phyloP scores from a whole-genome alignment of 2,329 filamentous ascomycete genomes.

The Cladophialophora exuberans region DNA sequence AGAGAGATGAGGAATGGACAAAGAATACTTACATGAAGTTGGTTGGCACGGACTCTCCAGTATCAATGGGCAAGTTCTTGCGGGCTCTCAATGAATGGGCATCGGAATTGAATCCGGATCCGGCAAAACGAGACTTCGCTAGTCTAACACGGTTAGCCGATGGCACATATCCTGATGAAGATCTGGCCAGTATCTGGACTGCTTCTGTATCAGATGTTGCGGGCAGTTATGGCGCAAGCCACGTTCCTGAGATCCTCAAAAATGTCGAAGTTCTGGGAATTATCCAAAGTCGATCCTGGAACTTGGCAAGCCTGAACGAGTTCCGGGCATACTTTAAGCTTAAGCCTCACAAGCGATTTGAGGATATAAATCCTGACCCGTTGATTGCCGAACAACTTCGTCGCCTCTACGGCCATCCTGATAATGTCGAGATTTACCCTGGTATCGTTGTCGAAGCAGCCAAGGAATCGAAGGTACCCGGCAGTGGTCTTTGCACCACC shows the following conservation, averaged over 20 bases:
- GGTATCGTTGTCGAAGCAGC: conserved; percentile 60
- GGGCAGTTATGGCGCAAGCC: conserved; percentile 62
- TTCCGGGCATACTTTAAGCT: conserved; percentile 58
- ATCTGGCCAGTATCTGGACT: conserved; percentile 61
- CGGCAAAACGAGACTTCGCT: conserved; percentile 54
- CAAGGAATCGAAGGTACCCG: conserved; percentile 55
- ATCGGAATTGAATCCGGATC: conserved; percentile 46
- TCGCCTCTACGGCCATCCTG: conserved; percentile 55
- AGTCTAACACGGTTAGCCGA: conserved; percentile 52
- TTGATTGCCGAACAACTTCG: conserved; percentile 49
- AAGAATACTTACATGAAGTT: conserved; percentile 57
- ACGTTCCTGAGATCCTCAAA: conserved; percentile 62
- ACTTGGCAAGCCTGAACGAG: conserved; percentile 63
- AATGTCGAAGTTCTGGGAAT: conserved; percentile 67
- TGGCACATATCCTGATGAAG: conserved; percentile 60
- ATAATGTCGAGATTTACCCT: conserved; percentile 61
- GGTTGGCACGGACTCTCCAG: conserved; percentile 45
- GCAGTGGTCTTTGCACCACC: conserved; percentile 55
- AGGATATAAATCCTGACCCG: conserved; percentile 57
- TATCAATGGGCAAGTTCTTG: conserved; percentile 45
- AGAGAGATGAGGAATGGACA: conserved; percentile 65
- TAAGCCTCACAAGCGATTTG: conserved; percentile 52
- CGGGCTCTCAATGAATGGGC: conserved; percentile 47
- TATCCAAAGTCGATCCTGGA: conserved; percentile 64
- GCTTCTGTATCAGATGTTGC: conserved; percentile 64